Base-by-base conservation (phyloP, 305 asterid genomes). In the Coffea humblotiana region DNA sequence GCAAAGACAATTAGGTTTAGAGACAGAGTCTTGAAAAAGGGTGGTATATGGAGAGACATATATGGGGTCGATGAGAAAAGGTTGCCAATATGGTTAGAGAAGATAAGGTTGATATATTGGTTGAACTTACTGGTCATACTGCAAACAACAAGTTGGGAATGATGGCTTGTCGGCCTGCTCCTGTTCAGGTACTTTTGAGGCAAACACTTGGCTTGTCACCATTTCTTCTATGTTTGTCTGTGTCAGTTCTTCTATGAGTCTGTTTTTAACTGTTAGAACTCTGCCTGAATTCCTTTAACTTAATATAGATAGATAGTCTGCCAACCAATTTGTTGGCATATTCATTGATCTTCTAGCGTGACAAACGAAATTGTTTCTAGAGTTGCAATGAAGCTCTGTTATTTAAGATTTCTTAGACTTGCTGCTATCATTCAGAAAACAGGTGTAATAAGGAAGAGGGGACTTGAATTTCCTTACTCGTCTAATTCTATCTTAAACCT, bases 121-220 rank as follows among this genome's bases (percentile, higher is more conserved):
- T 94, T 58, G 99, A 96, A 87, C 99, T 96, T 77, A 96, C 98
- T 43, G 98, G 99, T 67, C 99, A 94, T 86, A 96, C 99, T 65
- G 99, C 99, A 74, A 96, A 96, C 87, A 96, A 96, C 91, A 96
- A 94, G 88, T 83, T 96, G 90, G 99, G 99, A 83, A 94, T 88
- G 93, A 89, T 96, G 98, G 97, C 99, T 80, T 94, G 98, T 89
- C 96, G 95, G 67, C 98, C 99, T 82, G 98, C 98, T 32, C 98
- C 99, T 82, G 89, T 96, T 85, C 99, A 93, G 98, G 99, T 96
- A 89, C 58, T 80, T 76, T 67, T 70, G 74, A 78, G 35, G 63
- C 76, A 32, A 13, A 72, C n/a, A 60, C 60, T 80, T 56, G 54
- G 25, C 51, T 32, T 71, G 29, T 45, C 79, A 66, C 69, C 23